Base-by-base conservation (phyloP, 306 rosid genomes). In the Prosopis cineraria region DNA sequence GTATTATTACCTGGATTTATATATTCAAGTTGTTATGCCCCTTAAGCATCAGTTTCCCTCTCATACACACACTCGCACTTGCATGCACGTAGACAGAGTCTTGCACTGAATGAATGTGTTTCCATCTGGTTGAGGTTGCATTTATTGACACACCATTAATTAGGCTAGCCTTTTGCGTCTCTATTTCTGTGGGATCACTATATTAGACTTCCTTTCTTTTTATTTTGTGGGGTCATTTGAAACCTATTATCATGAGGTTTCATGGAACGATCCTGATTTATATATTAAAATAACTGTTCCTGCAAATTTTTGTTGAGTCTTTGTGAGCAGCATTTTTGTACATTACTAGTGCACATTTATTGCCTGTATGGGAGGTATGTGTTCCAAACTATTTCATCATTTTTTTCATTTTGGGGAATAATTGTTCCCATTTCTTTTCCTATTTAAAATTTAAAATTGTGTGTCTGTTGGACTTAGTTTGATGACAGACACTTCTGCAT, bases 1-100 rank as follows among this genome's bases (percentile, higher is more conserved):
- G 43, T 37, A 80, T 36, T 80, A 74, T 81, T 86, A 56, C 84
- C 30, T 70, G 73, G n/a, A 72, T 79, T 69, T 74, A 40, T 58
- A 69, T 48, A 27, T 20, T 76, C 41, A 80, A 78, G 80, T 75
- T 56, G 86, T 89, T 90, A 87, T 40, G 79, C 80, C 58, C 62
- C 69, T 53, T 63, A 37, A 55, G 39, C 70, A 34, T 69, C 48
- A 19, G 72, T 50, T 68, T 75, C 45, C 40, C 43, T 14, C 66
- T 31, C 10, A 30, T 41, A 16, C 68, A 1, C 40, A 6, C 19
- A n/a, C 55, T 11, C 19, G 3, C 34, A 9, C 65, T 58, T 14
- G 27, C 29, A 20, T n/a, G 27, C 27, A n/a, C 17, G 12, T 2
- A 52, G 12, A 53, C 60, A 53, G 43, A 39, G 25, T 10, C 30